phyloP scores from a whole-genome alignment of 805 yeast species.

The Saturnispora serradocipensis region DNA sequence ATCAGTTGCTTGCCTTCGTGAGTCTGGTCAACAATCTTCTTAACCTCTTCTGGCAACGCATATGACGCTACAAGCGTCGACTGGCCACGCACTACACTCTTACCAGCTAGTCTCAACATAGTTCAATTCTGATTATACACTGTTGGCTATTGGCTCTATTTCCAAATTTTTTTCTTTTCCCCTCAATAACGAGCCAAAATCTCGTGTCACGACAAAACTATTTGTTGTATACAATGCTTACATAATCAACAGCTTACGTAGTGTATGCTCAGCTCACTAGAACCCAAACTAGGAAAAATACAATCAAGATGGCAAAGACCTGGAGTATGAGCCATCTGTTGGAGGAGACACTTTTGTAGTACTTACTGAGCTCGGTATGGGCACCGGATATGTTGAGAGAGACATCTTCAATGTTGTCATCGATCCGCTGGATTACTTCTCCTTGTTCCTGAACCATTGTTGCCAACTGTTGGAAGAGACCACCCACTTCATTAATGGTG shows the following conservation, averaged over 20 bases:
- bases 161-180: background rate
- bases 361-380: constrained; percentile 84
- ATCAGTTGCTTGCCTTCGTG: constrained; percentile 42
- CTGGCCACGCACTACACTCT: constrained; percentile 6
- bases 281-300: constrained; percentile 73
- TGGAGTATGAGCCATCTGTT: constrained; percentile 89
- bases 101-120: constrained; percentile 3
- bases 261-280: constrained; percentile 31
- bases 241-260: background rate
- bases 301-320: constrained; percentile 77
- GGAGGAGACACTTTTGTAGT: constrained; percentile 77
- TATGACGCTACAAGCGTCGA: constrained; percentile 10
- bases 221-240: background rate
- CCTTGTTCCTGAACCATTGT: constrained; percentile 98
- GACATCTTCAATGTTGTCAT: constrained; percentile 89
- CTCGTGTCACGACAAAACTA: background rate
- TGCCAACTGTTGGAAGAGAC: constrained; percentile 86
- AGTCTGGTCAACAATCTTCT: constrained; percentile 13
- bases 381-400: constrained; percentile 87
- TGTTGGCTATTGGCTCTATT: background rate
- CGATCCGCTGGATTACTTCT: constrained; percentile 91
- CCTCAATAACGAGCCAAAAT: background rate
- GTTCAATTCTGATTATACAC: background rate
- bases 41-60: constrained; percentile 13
- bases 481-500: constrained; percentile 96